These are phyloP conservation scores for Fragilaria radians DNA, from an alignment of 108 stramenopile species.

Conservation along the genomic window DNA sequence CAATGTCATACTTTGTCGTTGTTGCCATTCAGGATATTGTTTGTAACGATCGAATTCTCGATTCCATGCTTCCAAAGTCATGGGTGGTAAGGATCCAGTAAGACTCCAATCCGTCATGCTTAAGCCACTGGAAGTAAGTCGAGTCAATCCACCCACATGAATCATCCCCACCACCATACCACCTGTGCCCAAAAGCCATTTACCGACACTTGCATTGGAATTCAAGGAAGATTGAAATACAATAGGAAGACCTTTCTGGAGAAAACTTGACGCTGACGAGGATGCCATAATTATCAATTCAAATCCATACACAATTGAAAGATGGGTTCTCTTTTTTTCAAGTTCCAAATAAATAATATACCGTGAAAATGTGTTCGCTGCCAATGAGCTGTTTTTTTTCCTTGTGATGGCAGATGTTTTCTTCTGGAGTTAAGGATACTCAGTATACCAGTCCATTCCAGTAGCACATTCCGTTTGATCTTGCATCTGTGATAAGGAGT, in stretches of 20 bases:
- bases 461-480: too few species aligned
- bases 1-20: constrained; percentile 89
- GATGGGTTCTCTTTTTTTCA: too few species aligned
- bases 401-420: too few species aligned
- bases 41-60: constrained; percentile 96
- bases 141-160: constrained; percentile 95
- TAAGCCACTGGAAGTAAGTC: constrained; percentile 93
- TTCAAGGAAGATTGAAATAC: constrained; percentile 45
- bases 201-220: constrained; percentile 73
- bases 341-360: too few species aligned
- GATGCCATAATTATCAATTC: too few species aligned
- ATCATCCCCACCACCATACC: constrained; percentile 94
- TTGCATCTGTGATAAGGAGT: too few species aligned
- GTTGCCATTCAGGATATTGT: constrained; percentile 93
- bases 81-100: constrained; percentile 80
- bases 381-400: too few species aligned
- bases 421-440: too few species aligned
- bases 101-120: constrained; percentile 98
- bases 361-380: too few species aligned
- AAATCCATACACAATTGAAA: too few species aligned
- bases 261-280: constrained; percentile 9
- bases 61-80: constrained; percentile 83
- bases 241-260: constrained; percentile 53
- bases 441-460: too few species aligned
- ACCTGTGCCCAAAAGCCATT: constrained; percentile 89